These are phyloP conservation scores for Avicennia marina DNA, from an alignment of 257 asterid genomes.

Conservation along the genomic window DNA sequence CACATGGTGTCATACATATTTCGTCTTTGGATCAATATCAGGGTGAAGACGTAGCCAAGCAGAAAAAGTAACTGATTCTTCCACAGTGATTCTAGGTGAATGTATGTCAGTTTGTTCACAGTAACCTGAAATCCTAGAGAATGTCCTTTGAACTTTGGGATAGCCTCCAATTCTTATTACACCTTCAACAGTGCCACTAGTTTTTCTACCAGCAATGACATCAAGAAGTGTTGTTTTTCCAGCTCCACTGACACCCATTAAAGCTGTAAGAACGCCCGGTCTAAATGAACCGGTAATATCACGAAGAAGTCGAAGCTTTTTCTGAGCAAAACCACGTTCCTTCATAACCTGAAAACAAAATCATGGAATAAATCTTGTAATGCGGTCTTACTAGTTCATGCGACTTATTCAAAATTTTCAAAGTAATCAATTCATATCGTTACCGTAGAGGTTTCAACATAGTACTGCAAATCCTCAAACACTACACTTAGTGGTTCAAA, in stretches of 20 bases:
- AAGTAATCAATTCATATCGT: neutral
- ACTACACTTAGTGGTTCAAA: slow-evolving; percentile 44
- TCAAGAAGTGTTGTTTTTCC: slow-evolving; percentile 61
- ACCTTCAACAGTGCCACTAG: slow-evolving; percentile 45
- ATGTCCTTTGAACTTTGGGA: slow-evolving; percentile 51
- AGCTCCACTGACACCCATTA: slow-evolving; percentile 70
- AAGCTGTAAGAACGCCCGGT: slow-evolving; percentile 52
- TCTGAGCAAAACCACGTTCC: slow-evolving; percentile 35
- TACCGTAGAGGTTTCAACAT: slow-evolving; percentile 47
- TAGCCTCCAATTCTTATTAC: slow-evolving; percentile 48
- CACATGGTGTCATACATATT: slow-evolving; percentile 26
- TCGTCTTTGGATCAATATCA: slow-evolving; percentile 30
- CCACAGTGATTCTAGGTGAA: slow-evolving; percentile 49
- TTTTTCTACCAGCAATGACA: slow-evolving; percentile 55
- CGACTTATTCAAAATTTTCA: neutral
- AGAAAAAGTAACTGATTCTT: slow-evolving; percentile 54
- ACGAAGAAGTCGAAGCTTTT: slow-evolving; percentile 37
- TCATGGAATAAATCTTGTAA: neutral
- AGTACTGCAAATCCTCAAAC: slow-evolving; percentile 51
- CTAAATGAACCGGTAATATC: slow-evolving; percentile 44
- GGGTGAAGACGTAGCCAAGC: slow-evolving; percentile 56
- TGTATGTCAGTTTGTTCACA: slow-evolving; percentile 56
- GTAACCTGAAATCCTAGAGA: slow-evolving; percentile 49
- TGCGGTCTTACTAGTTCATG: neutral
- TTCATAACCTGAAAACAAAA: slow-evolving; percentile 35